phyloP scores from a whole-genome alignment of 2,329 filamentous ascomycete species.

The Nectriaceae sp. region DNA sequence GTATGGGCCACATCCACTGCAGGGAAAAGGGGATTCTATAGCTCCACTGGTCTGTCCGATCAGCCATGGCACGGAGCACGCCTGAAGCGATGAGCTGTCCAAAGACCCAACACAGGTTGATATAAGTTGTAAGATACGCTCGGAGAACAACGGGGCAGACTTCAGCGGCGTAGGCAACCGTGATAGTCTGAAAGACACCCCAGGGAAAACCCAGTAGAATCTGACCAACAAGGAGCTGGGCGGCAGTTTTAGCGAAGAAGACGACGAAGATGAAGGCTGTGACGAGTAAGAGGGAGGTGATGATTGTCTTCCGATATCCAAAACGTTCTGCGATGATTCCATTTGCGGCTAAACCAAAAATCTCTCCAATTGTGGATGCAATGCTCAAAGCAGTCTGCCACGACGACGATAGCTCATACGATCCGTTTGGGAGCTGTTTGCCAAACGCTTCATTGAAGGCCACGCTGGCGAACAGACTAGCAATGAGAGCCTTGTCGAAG shows the following conservation, averaged over 20 bases:
- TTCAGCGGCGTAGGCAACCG: slow-evolving; percentile 64
- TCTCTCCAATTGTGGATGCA: slow-evolving; percentile 43
- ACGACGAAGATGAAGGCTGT: slow-evolving; percentile 42
- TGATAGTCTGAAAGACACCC: slow-evolving; percentile 54
- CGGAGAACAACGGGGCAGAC: slow-evolving; percentile 62
- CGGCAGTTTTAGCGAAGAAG: slow-evolving; percentile 33
- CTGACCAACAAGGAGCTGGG: slow-evolving; percentile 51
- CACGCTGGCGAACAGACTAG: slow-evolving; percentile 29
- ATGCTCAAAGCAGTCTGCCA: slow-evolving; percentile 50
- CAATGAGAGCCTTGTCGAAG: slow-evolving; percentile 24
- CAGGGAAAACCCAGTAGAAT: slow-evolving; percentile 59
- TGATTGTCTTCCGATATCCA: slow-evolving; percentile 43
- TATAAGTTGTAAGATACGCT: slow-evolving; percentile 49
- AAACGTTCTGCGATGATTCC: slow-evolving; percentile 45
- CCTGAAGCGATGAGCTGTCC: slow-evolving; percentile 48
- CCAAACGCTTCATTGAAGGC: slow-evolving; percentile 27
- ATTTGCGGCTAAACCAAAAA: slow-evolving; percentile 46
- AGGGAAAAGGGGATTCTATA: slow-evolving; percentile 51
- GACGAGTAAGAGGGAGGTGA: slow-evolving; percentile 38
- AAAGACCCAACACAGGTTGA: slow-evolving; percentile 52
- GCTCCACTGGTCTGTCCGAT: slow-evolving; percentile 42
- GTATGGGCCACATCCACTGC: slow-evolving; percentile 51
- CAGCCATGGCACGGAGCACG: slow-evolving; percentile 43
- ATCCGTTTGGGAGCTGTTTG: slow-evolving; percentile 29
- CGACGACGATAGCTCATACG: slow-evolving; percentile 39